Evolutionary conservation across 2,329 filamentous ascomycete genomes (phyloP).

Genomic region (Pseudophaeomoniella oleicola): DNA sequence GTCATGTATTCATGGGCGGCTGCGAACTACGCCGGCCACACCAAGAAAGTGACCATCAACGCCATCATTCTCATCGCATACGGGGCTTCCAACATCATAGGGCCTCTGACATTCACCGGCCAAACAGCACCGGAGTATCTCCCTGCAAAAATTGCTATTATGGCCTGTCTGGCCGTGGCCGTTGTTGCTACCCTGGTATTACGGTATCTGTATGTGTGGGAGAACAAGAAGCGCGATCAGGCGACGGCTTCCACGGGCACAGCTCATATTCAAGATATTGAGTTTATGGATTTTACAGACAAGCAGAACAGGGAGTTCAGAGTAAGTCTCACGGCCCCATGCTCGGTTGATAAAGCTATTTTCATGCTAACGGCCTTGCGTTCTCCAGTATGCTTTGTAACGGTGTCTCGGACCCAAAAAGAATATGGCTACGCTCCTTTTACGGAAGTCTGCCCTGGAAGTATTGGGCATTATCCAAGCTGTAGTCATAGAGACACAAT

Average conservation of each 20-base stretch:
- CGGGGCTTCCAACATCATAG: constrained; percentile 25
- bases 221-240: constrained; percentile 18
- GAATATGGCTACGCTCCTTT: too few relatives aligned
- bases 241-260: constrained; percentile 1
- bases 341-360: too few relatives aligned
- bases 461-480: too few relatives aligned
- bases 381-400: too few relatives aligned
- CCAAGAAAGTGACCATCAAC: constrained; percentile 29
- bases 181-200: constrained; percentile 18
- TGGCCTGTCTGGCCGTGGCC: constrained; percentile 13
- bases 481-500: too few relatives aligned
- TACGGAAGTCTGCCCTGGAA: too few relatives aligned
- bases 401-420: too few relatives aligned
- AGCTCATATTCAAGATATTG: constrained; percentile 13
- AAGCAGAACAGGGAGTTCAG: too few relatives aligned
- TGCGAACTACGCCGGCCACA: constrained; percentile 14
- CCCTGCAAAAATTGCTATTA: constrained; percentile 16
- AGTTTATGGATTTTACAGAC: constrained; percentile 22
- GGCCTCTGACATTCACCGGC: constrained; percentile 24
- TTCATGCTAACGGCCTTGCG: too few relatives aligned
- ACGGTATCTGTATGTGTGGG: constrained; percentile 15
- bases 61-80: constrained; percentile 33
- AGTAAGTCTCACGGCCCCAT: too few relatives aligned
- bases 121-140: constrained; percentile 19
- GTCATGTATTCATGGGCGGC: background rate